Evolutionary conservation across 768 basidiomycete genomes (phyloP), one percentile per base, ranked within the genome.

Genomic region (Russula earlei): DNA sequence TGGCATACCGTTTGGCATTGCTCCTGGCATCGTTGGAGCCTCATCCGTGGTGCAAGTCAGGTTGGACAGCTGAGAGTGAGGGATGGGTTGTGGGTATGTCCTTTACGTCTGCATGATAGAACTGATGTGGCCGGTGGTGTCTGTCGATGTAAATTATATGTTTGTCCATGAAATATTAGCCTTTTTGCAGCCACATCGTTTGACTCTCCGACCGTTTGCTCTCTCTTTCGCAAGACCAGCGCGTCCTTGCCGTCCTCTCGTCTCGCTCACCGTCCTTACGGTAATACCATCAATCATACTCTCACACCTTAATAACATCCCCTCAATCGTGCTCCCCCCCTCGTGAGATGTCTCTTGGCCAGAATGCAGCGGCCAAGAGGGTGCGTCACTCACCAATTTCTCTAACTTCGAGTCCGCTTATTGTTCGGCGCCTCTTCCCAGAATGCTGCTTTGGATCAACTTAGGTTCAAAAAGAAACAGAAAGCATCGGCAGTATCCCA

Each of bases 401-500:
- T 43, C 73, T 69, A 59, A 60, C 64, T 49, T 62, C 66, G 14
- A 37, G 34, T 29, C 14, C 20, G 22, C 47, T 58, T 3, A 54
- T 58, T 4, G 27, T 43, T 22, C 11, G 45, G 61, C 51, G 62
- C 49, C 54, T 57, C 49, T 62, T 54, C 49, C 49, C 65, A 77
- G 76, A 75, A 69, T 65, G 70, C 69, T 63, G 70, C 74, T 41
- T 63, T 78, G 38, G 75, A 74, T 54, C 66, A 68, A 63, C 77
- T 78, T 47, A 73, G 68, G 63, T 78, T 78, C 63, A 75, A 74
- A 69, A 77, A 78, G 60, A 73, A 51, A 22, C 55, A 61, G 41
- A 62, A 54, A 47, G 34, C 55, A 12, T 49, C 62, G 43, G 63
- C 68, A 65, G 63, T 69, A 60, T 56, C 70, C 61, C 64, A 67